Evolutionary conservation across 2,329 filamentous ascomycete species (phyloP).

Genomic region (Stachybotrys elegans): DNA sequence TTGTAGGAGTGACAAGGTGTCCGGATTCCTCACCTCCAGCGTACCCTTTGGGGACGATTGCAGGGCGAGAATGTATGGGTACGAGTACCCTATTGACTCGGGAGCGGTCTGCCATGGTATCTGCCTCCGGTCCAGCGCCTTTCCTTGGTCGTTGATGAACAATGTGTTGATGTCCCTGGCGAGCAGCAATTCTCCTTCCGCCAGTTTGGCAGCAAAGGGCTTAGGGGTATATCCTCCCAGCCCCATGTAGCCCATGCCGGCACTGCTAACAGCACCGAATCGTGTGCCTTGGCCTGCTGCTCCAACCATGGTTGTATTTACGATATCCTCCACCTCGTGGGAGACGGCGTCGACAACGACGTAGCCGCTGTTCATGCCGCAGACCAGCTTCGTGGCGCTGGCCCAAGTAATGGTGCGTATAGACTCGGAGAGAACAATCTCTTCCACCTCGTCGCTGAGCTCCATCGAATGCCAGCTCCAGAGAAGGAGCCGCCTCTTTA

Average conservation of each 20-base stretch:
- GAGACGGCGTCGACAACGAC: conserved; percentile 79
- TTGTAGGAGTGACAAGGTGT: conserved; percentile 85
- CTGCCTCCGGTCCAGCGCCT: conserved; percentile 75
- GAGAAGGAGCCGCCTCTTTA: conserved; percentile 82
- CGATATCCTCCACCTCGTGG: conserved; percentile 71
- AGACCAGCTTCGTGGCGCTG: conserved; percentile 78
- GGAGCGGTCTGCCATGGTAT: conserved; percentile 89
- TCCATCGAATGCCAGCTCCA: conserved; percentile 98
- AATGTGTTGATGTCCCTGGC: conserved; percentile 96
- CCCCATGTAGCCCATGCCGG: conserved; percentile 95
- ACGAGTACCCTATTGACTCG: conserved; percentile 90
- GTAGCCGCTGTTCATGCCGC: conserved; percentile 87
- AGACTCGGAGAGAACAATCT: conserved; percentile 75
- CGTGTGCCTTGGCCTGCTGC: conserved; percentile 60
- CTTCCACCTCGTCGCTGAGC: conserved; percentile 64
- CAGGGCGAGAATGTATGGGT: conserved; percentile 87
- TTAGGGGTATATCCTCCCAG: conserved; percentile 88
- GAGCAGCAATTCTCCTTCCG: conserved; percentile 80
- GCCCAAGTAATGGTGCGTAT: conserved; percentile 91
- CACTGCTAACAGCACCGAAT: conserved; percentile 77
- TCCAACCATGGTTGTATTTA: conserved; percentile 68
- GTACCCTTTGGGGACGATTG: conserved; percentile 78
- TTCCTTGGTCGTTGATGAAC: conserved; percentile 82
- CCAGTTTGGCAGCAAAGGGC: conserved; percentile 77
- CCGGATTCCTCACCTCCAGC: conserved; percentile 87